Evolutionary conservation across 306 rosid species (phyloP).

Genomic region (Rosa multiflora): DNA sequence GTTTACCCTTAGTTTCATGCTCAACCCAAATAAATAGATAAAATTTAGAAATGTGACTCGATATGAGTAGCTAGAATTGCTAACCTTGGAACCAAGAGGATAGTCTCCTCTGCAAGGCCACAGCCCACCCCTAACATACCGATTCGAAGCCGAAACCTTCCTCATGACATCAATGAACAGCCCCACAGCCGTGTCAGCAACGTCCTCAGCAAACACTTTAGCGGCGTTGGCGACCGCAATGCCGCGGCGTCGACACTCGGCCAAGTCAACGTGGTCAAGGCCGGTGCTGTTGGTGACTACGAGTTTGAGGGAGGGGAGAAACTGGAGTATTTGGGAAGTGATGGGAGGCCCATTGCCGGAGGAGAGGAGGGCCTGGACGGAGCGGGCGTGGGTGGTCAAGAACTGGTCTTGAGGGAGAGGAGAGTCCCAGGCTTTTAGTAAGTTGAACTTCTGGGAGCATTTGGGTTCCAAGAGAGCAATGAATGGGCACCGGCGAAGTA

Average conservation of each 20-base stretch:
- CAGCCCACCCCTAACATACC: conserved; percentile 26
- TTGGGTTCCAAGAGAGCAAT: conserved; percentile 19
- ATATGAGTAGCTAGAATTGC: too few species aligned
- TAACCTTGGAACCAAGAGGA: conserved; percentile 42
- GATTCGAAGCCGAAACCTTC: conserved; percentile 35
- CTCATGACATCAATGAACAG: conserved; percentile 46
- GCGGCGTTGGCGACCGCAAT: conserved; percentile 36
- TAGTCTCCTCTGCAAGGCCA: conserved; percentile 22
- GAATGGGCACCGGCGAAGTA: background rate
- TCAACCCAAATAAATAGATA: too few species aligned
- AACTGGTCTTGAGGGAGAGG: conserved; percentile 22
- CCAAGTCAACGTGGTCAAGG: conserved; percentile 32
- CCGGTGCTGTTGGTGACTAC: conserved; percentile 27
- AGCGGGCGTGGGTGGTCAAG: conserved; percentile 19
- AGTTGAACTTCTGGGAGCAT: conserved; percentile 25
- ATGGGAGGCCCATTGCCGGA: background rate
- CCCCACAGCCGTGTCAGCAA: conserved; percentile 50
- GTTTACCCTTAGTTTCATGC: too few species aligned
- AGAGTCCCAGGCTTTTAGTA: conserved; percentile 31
- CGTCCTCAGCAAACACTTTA: conserved; percentile 41
- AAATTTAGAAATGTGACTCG: too few species aligned
- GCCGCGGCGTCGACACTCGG: conserved; percentile 20
- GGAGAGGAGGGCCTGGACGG: conserved; percentile 21
- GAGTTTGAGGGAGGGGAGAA: conserved; percentile 29
- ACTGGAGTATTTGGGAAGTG: conserved; percentile 20